Conservation (phyloP, 2,329 filamentous ascomycete genomes). For the Phoma sp. region DNA sequence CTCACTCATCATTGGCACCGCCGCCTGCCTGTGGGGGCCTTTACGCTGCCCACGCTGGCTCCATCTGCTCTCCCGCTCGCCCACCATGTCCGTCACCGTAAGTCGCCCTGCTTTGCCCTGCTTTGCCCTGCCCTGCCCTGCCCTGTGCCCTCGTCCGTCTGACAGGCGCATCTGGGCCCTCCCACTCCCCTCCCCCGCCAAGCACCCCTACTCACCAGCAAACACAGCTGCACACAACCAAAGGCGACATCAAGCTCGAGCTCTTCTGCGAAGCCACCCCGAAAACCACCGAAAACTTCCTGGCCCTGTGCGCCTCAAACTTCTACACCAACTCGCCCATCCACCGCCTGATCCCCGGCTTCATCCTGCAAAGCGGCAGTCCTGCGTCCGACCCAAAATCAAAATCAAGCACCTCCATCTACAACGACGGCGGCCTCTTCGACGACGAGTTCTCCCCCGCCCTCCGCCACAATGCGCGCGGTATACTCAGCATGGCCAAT, state of each 20-base stretch:
- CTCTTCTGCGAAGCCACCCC: constrained; percentile 95
- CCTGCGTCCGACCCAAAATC: constrained; percentile 57
- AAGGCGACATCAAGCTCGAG: constrained; percentile 92
- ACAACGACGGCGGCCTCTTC: constrained; percentile 63
- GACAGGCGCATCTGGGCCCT: constrained; percentile 2
- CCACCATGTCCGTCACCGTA: constrained; percentile 57
- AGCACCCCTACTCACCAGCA: not conserved
- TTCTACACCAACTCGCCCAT: constrained; percentile 79
- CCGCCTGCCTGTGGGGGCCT: constrained; percentile 10
- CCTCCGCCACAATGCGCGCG: constrained; percentile 71
- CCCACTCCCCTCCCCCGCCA: not conserved
- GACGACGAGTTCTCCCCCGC: constrained; percentile 81
- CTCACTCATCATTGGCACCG: not conserved
- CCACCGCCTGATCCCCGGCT: constrained; percentile 79
- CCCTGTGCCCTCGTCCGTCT: not conserved
- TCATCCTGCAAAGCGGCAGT: constrained; percentile 80
- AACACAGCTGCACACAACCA: constrained; percentile 75
- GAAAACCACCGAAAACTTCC: constrained; percentile 91
- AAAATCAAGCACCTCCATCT: constrained; percentile 76
- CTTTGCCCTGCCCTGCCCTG: not conserved
- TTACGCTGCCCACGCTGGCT: constrained; percentile 13
- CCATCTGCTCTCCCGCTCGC: constrained; percentile 3
- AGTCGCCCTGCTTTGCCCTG: constrained; percentile 8
- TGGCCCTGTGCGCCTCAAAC: constrained; percentile 80
- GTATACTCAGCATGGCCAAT: constrained; percentile 80